phyloP scores from a whole-genome alignment of 1,284 basidiomycete genomes.

The Rhodotorula mucilaginosa region DNA sequence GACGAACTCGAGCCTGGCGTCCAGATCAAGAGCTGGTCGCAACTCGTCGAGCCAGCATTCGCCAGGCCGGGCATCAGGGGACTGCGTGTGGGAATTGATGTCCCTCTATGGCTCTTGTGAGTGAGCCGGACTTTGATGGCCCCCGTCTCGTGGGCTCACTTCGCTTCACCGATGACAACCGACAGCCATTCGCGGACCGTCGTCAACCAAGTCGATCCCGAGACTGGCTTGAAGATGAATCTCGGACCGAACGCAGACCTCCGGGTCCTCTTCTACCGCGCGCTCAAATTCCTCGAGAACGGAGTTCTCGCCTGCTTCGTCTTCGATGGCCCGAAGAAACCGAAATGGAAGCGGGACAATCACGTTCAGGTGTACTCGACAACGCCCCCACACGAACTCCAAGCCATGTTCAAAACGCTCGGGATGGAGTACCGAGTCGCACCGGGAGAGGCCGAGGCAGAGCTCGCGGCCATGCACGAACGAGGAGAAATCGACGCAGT shows the following conservation, averaged over 20 bases:
- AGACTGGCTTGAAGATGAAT: constrained; percentile 5
- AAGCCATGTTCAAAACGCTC: constrained; percentile 61
- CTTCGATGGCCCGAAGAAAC: constrained; percentile 86
- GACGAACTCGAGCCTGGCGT: constrained; percentile 19
- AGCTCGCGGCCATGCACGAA: constrained; percentile 80
- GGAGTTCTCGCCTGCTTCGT: constrained; percentile 88
- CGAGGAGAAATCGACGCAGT: constrained; percentile 83
- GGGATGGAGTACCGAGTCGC: constrained; percentile 54
- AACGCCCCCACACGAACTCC: constrained; percentile 67
- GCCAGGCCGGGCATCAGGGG: constrained; percentile 45
- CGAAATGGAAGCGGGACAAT: constrained; percentile 76
- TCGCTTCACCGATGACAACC: neutral
- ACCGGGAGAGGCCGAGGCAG: constrained; percentile 93
- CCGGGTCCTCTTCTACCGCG: constrained; percentile 56
- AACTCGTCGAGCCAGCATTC: constrained; percentile 11
- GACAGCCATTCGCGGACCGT: constrained; percentile 16
- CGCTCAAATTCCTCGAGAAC: constrained; percentile 65
- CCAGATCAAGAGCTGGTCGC: constrained; percentile 14
- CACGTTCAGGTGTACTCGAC: constrained; percentile 57
- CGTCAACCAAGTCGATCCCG: constrained; percentile 4
- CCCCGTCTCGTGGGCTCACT: fast-evolving
- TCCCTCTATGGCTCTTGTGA: constrained; percentile 46
- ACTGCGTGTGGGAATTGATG: constrained; percentile 52
- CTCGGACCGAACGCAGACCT: constrained; percentile 52
- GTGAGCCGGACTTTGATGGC: neutral